Conservation (phyloP, 2,329 filamentous ascomycete species). For the Scytalidium sp. region DNA sequence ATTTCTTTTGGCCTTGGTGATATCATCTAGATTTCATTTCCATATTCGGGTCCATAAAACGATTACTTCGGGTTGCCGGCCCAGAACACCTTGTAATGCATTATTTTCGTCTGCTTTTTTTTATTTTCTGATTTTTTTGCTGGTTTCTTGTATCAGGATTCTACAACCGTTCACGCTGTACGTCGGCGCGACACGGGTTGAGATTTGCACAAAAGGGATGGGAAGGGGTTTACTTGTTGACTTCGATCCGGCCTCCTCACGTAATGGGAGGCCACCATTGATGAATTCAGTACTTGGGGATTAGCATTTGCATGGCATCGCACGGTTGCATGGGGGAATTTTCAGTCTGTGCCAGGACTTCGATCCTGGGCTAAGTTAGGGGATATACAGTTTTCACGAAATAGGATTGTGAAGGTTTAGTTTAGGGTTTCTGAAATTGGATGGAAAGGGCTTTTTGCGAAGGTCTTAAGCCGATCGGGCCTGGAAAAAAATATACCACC, state of each 20-base stretch:
- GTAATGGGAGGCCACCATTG: not conserved
- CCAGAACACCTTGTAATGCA: slow-evolving; percentile 31
- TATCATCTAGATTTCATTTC: slow-evolving; percentile 22
- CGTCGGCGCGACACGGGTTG: slow-evolving; percentile 17
- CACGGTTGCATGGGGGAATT: not conserved
- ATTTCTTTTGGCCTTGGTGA: slow-evolving; percentile 24
- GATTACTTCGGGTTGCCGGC: slow-evolving; percentile 23
- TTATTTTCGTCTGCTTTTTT: slow-evolving; percentile 28
- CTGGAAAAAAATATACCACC: not conserved
- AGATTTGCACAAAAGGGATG: slow-evolving; percentile 27
- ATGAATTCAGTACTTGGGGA: not conserved
- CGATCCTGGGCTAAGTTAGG: not conserved
- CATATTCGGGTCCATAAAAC: slow-evolving; percentile 18
- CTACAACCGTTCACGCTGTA: slow-evolving; percentile 15
- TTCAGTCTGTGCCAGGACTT: not conserved
- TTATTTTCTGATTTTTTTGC: slow-evolving; percentile 24
- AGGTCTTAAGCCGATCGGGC: not conserved
- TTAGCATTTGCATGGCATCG: not conserved
- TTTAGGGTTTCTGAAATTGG: slow-evolving; percentile 1
- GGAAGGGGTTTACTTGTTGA: slow-evolving; percentile 13
- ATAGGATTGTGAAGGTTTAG: not conserved
- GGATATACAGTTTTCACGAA: not conserved
- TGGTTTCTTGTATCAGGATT: slow-evolving; percentile 33
- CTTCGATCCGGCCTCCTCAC: not conserved
- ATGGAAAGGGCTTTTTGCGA: not conserved